Base-by-base conservation (phyloP, 1,139 yeast genomes). In the Taphrina communis region DNA sequence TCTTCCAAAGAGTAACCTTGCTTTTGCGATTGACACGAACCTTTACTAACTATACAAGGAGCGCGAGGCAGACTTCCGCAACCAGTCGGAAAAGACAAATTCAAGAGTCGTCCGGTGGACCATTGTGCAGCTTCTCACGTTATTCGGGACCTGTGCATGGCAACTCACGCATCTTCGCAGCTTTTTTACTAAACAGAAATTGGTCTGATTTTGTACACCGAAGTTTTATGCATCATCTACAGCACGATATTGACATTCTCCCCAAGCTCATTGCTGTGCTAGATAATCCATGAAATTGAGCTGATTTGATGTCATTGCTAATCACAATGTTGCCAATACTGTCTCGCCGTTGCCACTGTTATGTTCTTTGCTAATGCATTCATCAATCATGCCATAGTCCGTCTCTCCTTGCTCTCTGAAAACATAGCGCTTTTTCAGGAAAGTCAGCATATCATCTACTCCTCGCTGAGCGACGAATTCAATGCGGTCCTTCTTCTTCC, bases 401-500 rank as follows among this genome's bases (percentile, higher is more conserved):
- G 75, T 77, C 17, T 94, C 96, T 0, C 85, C 86, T 5, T 82
- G 80, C 73, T 97, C 82, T 72, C 83, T 85, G 70, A 94, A 78
- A 1, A 83, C 81, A 76, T 92, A 94, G 67, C 84, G 79, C 0
- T 75, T 75, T 76, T 94, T 98, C 75, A 94, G 85, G 90, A 93
- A 93, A 75, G 90, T 95, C 38, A 92, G 77, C 74, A 94, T 78
- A 72, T 88, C 90, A 1, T 86, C 82, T 72, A 89, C 78, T 66
- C 82, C 82, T 35, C 80, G 82, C 66, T 84, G 78, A 62, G 83
- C 84, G 80, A 92, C 92, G 83, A 94, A 80, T 72, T 84, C 86
- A 74, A 85, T 86, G 62, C 89, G 79, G 62, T 82, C 78, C 17
- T 80, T 78, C 70, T 86, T 84, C 1, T 87, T 81, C 14, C 93